Evolutionary conservation across 2,329 filamentous ascomycete genomes (phyloP), one percentile per base, ranked within the genome.

Genomic region (Colletotrichum eremochloae): DNA sequence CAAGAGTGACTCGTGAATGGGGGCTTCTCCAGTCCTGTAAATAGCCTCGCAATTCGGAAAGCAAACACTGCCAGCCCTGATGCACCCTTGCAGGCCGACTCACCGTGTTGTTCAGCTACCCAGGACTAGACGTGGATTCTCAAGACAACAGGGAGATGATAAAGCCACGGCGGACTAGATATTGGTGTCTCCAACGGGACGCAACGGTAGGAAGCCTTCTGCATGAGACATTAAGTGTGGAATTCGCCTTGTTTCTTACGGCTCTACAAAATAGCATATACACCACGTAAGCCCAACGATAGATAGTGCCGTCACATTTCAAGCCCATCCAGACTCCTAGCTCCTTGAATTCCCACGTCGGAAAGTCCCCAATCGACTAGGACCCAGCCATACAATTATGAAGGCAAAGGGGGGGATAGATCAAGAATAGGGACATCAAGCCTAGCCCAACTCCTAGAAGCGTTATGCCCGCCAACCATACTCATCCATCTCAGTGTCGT

Each of bases 261-360:
- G 20, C n/a, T 40, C n/a, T 60, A 18, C n/a, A 31, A 56, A 24
- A 31, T 15, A 52, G 14, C 14, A 31, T 7, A 33, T 12, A 38
- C n/a, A 38, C 20, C 11, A n/a, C 53, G 33, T 20, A n/a, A 3
- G 20, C 53, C 20, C 9, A 56, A 24, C 31, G n/a, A 12, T 24
- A 6, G 33, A 38, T 3, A 56, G 20, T 56, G 53, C 20, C 11
- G 53, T 20, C 33, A 14, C 33, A 15, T 40, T 20, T 31, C 20
- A 56, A 38, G 20, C 53, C 5, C 11, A 24, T 24, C 29, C 44
- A 52, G 46, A 68, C 67, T 63, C 67, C 67, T 20, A 33, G 52
- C 67, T 64, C 60, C 31, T 38, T n/a, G n/a, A 55, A 36, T 31
- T 36, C 42, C 36, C 20, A 48, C 29, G 14, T 44, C 24, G 20